Evolutionary conservation across 169 alveolate genomes (phyloP).

Genomic region (Cryptosporidium meleagridis): DNA sequence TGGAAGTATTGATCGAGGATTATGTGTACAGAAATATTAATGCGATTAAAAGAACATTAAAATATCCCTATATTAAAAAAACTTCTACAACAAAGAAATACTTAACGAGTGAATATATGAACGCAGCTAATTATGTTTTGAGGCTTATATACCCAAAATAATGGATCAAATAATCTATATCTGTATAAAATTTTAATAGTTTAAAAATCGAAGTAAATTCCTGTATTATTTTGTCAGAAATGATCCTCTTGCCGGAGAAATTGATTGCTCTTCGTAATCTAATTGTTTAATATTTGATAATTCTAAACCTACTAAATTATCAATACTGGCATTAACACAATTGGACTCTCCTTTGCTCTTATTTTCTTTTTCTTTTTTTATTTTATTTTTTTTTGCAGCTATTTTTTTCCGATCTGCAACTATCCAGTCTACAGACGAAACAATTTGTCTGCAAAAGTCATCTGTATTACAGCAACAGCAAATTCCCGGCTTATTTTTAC

Average conservation of each 20-base stretch:
- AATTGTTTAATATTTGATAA: constrained; percentile 3
- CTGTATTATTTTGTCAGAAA: not conserved
- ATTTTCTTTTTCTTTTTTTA: constrained; percentile 24
- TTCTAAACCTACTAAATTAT: not conserved
- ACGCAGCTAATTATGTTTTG: constrained; percentile 68
- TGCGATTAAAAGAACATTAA: constrained; percentile 47
- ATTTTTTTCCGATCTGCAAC: constrained; percentile 70
- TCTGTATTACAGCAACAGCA: constrained; percentile 20
- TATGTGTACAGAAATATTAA: constrained; percentile 23
- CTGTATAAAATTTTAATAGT: not conserved
- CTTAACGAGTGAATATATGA: constrained; percentile 54
- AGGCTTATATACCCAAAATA: constrained; percentile 25
- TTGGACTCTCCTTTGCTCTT: not conserved
- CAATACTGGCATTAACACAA: not conserved
- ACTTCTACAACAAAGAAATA: constrained; percentile 55
- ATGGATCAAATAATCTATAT: not conserved
- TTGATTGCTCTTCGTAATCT: constrained; percentile 41
- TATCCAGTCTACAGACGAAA: constrained; percentile 68
- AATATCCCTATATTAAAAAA: constrained; percentile 33
- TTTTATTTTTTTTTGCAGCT: not conserved
- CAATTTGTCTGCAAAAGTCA: constrained; percentile 35
- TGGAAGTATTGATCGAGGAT: constrained; percentile 20
- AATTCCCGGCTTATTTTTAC: constrained; percentile 9
- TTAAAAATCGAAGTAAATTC: not conserved
- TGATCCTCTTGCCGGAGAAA: constrained; percentile 58